phyloP scores from a whole-genome alignment of 2,329 filamentous ascomycete species.

The Paraconiothyrium sp. region DNA sequence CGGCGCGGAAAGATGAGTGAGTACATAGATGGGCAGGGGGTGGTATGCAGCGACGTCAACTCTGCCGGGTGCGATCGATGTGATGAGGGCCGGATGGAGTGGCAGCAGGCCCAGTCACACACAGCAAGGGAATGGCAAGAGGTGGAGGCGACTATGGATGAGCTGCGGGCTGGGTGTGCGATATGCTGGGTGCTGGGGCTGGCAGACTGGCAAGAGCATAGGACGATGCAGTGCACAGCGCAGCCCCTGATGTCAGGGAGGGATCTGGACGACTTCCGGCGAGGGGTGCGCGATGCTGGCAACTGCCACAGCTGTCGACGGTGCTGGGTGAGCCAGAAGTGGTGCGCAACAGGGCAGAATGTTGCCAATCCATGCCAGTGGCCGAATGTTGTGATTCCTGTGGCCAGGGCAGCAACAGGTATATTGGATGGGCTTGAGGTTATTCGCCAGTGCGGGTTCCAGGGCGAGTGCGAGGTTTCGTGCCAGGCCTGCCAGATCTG shows the following conservation, averaged over 20 bases:
- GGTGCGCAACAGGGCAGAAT: constrained; percentile 5
- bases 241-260: background rate
- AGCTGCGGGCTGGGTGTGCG: background rate
- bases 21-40: constrained; percentile 16
- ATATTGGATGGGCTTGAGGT: constrained; percentile 3
- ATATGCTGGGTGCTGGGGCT: background rate
- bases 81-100: constrained; percentile 9
- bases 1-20: constrained; percentile 17
- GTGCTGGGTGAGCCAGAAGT: constrained; percentile 1
- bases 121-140: constrained; percentile 5
- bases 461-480: background rate
- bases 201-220: background rate
- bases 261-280: background rate
- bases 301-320: no score
- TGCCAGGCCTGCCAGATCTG: constrained; percentile 4
- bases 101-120: constrained; percentile 11
- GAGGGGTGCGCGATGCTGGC: background rate
- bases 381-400: background rate
- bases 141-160: background rate
- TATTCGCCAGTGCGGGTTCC: background rate
- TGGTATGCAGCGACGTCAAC: constrained; percentile 13
- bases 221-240: background rate
- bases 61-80: constrained; percentile 11
- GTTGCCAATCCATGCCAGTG: background rate
- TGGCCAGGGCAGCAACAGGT: background rate